A percentile compares a stretch with the other conserved stretches of the same genome.
phyloP scores from a whole-genome alignment of 2,329 filamentous ascomycete genomes.

The Stagonosporopsis chrysanthemi region DNA sequence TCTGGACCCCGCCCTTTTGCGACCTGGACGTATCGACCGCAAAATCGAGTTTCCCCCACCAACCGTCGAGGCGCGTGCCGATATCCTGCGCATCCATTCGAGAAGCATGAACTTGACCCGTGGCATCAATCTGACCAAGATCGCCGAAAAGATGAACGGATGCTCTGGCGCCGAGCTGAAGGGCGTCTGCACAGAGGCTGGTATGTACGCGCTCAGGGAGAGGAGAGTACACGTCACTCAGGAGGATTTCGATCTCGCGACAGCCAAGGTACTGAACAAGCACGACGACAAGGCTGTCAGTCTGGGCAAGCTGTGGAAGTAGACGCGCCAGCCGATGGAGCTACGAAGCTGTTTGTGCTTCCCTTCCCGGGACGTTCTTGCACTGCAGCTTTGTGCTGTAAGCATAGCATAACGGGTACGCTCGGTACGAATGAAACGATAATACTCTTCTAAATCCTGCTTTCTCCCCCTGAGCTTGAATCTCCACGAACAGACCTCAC shows the following conservation, averaged over 20 bases:
- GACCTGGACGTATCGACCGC: conserved; percentile 96
- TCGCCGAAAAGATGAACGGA: conserved; percentile 99
- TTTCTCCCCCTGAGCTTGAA: no score
- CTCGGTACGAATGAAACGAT: conserved; percentile 17
- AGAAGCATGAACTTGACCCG: conserved; percentile 98
- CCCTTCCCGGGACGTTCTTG: conserved; percentile 2
- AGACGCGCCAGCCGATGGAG: conserved; percentile 28
- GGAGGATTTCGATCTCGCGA: conserved; percentile 98
- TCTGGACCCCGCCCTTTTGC: conserved; percentile 89
- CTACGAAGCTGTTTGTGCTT: conserved; percentile 1
- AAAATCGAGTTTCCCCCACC: conserved; percentile 99
- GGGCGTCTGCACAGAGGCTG: conserved; percentile 97
- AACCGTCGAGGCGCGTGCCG: conserved; percentile 92
- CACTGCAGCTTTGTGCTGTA: conserved; percentile 22
- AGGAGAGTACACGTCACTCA: conserved; percentile 97
- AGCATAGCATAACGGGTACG: conserved; percentile 24
- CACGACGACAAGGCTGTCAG: conserved; percentile 98
- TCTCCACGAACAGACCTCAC: no score
- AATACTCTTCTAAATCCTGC: background rate
- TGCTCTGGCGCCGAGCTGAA: conserved; percentile 98
- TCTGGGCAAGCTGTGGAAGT: conserved; percentile 87
- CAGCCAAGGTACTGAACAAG: conserved; percentile 99
- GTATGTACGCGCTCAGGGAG: conserved; percentile 97
- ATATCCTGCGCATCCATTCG: conserved; percentile 97
- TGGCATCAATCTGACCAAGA: conserved; percentile 97